These are phyloP conservation scores for Trichocomaceae sp. DNA, from an alignment of 2,329 filamentous ascomycete genomes.

Conservation along the genomic window DNA sequence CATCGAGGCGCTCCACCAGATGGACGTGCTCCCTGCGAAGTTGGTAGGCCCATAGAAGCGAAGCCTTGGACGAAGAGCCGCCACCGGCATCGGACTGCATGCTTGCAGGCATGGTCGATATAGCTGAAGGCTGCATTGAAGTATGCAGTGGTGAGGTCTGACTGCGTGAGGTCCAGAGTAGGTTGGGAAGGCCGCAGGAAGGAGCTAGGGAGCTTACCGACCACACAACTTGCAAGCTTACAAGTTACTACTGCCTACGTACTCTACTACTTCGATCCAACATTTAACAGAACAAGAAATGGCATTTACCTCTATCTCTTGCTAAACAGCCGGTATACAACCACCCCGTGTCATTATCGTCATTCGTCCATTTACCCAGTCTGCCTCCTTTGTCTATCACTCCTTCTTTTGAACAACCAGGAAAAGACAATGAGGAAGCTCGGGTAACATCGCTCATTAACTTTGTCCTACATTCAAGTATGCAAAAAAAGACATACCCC, in stretches of 20 bases:
- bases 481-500: slow-evolving; percentile 28
- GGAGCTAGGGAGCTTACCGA: not conserved
- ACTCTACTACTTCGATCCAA: too few species aligned
- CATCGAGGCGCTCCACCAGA: slow-evolving; percentile 23
- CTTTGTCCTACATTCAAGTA: slow-evolving; percentile 35
- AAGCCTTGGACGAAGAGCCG: slow-evolving; percentile 13
- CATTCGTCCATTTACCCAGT: slow-evolving; percentile 23
- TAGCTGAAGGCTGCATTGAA: not conserved
- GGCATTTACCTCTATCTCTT: slow-evolving; percentile 33
- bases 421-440: slow-evolving; percentile 20
- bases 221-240: too few species aligned
- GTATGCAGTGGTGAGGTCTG: too few species aligned
- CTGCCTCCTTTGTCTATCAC: slow-evolving; percentile 19
- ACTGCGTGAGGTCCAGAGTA: too few species aligned
- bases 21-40: slow-evolving; percentile 32
- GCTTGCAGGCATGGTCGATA: slow-evolving; percentile 2
- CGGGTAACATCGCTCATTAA: slow-evolving; percentile 31
- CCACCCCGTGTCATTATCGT: slow-evolving; percentile 27
- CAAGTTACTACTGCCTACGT: too few species aligned
- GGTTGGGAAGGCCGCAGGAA: slow-evolving; percentile 5
- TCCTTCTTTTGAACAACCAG: slow-evolving; percentile 10
- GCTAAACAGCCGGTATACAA: slow-evolving; percentile 25
- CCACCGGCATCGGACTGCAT: slow-evolving; percentile 3
- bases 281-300: slow-evolving; percentile 18
- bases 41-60: slow-evolving; percentile 35